Evolutionary conservation across 495 filamentous ascomycete species (phyloP).

Genomic region (Podospora sp.): DNA sequence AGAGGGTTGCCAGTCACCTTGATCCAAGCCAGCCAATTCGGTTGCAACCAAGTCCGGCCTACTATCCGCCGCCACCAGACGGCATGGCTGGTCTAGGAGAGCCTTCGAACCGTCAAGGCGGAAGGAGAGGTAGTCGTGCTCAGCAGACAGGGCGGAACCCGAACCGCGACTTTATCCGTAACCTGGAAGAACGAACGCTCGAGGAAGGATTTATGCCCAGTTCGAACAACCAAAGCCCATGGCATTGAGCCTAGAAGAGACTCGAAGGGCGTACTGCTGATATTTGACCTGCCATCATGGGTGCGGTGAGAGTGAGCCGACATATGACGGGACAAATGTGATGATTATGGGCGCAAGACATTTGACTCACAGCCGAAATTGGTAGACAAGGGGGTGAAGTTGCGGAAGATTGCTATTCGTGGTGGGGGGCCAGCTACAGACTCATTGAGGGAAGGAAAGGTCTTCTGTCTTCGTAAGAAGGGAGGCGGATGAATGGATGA

Average conservation of each 20-base stretch:
- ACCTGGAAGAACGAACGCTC: slow-evolving; percentile 87
- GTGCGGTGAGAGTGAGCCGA: too few species aligned
- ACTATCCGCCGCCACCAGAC: slow-evolving; percentile 94
- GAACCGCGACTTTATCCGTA: slow-evolving; percentile 90
- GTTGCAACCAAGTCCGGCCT: slow-evolving; percentile 93
- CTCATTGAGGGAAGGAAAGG: not conserved
- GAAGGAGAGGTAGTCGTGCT: slow-evolving; percentile 76
- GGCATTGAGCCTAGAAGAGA: slow-evolving; percentile 46
- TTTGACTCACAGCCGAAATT: not conserved
- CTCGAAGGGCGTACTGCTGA: too few species aligned
- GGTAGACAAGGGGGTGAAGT: not conserved
- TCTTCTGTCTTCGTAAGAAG: not conserved
- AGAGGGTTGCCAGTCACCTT: slow-evolving; percentile 94
- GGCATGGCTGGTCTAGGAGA: slow-evolving; percentile 61
- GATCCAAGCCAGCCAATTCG: slow-evolving; percentile 94
- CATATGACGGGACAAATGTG: not conserved
- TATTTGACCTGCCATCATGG: too few species aligned
- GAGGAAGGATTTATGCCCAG: slow-evolving; percentile 73
- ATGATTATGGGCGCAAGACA: not conserved
- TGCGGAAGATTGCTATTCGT: not conserved
- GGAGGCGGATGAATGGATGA: not conserved
- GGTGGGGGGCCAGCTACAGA: not conserved
- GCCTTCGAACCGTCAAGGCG: slow-evolving; percentile 61
- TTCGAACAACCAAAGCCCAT: slow-evolving; percentile 45
- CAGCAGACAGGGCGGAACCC: slow-evolving; percentile 61